Base-by-base conservation (phyloP, 2,329 filamentous ascomycete genomes). In the Hypoxylon sp. region DNA sequence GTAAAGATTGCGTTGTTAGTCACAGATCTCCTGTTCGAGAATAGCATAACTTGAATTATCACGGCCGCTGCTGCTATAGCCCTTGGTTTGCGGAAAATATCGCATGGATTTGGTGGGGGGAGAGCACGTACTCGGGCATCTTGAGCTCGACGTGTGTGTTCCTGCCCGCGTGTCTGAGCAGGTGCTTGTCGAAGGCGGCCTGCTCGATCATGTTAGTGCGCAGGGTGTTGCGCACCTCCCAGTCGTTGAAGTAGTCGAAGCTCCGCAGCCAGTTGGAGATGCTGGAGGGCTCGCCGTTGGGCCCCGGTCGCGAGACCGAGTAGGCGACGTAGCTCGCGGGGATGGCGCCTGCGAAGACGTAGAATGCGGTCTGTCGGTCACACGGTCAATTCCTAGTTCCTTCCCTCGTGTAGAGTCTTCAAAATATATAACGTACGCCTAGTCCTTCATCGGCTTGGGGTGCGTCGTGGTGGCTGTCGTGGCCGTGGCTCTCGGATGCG, bases 171-270 rank as follows among this genome's bases (percentile, higher is more conserved):
- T 84, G 80, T 72, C 82, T 77, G 72, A 89, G 84, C 56, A 89
- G 80, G 72, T 88, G 85, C 75, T 83, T 85, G 80, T 89, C 87
- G 75, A 82, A 85, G 47, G 85, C 85, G 48, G 87, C 87, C 80
- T 88, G 86, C 76, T 89, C 84, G 71, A 85, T 74, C 21, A 83
- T 78, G 61, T 82, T 82, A 44, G 84, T 85, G 78, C 86, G 86
- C 59, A 87, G 76, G 29, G 82, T 77, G 76, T 88, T 88, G 77
- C 84, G 84, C 70, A 81, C 77, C 77, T 84, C 83, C 84, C 84
- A 87, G 66, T 83, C 81, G 69, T 80, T 79, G 76, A 82, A 81
- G 75, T 84, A 83, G 53, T 80, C 77, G 76, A 84, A 82, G 75
- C 81, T 82, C 73, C 78, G 72, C 69, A 88, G 79, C 79, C 84